Percentiles rank a stretch among this genome's conserved stretches.
Conservation (phyloP, 345 rosid genomes). For the Passiflora organensis region DNA sequence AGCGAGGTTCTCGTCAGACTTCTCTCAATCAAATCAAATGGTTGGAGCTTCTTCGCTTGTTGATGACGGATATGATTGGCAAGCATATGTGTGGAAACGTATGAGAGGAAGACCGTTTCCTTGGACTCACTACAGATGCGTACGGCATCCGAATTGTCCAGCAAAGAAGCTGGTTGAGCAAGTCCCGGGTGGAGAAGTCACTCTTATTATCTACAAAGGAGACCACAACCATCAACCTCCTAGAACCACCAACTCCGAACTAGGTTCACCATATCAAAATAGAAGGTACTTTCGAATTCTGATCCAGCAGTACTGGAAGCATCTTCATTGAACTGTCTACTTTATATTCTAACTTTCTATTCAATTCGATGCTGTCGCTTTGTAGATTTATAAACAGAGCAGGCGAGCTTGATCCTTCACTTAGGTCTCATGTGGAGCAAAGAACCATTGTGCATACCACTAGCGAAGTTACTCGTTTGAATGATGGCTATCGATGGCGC, state of each 20-base stretch:
- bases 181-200: slow-evolving; percentile 67
- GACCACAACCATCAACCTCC: slow-evolving; percentile 72
- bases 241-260: slow-evolving; percentile 33
- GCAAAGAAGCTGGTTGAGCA: slow-evolving; percentile 87
- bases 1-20: slow-evolving; percentile 33
- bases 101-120: slow-evolving; percentile 80
- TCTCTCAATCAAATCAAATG: slow-evolving; percentile 36
- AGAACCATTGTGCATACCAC: too few species aligned
- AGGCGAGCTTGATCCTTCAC: too few species aligned
- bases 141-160: slow-evolving; percentile 57
- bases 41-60: slow-evolving; percentile 29
- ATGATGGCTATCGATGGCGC: too few species aligned
- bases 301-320: too few species aligned
- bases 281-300: slow-evolving; percentile 28
- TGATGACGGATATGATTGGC: slow-evolving; percentile 73
- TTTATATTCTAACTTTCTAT: too few species aligned
- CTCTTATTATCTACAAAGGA: slow-evolving; percentile 81
- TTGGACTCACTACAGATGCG: slow-evolving; percentile 80
- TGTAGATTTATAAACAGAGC: too few species aligned
- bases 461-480: too few species aligned
- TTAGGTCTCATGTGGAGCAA: too few species aligned
- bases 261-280: slow-evolving; percentile 38
- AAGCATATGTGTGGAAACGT: slow-evolving; percentile 85
- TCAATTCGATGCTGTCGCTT: too few species aligned
- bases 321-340: too few species aligned